Conservation (phyloP, 1,139 yeast species). For the Yamadazyma mexicana region DNA sequence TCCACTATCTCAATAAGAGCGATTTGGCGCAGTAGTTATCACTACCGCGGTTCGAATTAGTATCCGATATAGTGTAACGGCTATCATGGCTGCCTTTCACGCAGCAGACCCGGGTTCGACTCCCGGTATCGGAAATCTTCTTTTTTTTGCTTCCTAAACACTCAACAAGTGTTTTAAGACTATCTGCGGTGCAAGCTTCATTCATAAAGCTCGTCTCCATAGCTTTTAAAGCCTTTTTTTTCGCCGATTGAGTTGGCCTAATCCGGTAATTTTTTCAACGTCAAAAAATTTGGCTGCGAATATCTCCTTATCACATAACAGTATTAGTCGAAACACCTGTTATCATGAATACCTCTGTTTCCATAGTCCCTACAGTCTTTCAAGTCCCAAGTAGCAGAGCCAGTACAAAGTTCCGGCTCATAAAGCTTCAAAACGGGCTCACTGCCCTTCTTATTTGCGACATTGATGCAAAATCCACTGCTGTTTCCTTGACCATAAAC, state of each 20-base stretch:
- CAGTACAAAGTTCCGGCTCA: constrained; percentile 21
- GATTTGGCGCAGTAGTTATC: neutral
- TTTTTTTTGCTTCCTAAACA: constrained; percentile 15
- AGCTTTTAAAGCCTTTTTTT: no score
- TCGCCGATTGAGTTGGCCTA: neutral
- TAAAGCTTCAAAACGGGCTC: constrained; percentile 57
- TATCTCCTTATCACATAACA: constrained; percentile 1
- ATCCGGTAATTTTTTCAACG: constrained; percentile 9
- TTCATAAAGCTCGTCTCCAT: no score
- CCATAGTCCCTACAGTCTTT: constrained; percentile 1
- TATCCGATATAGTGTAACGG: constrained; percentile 77
- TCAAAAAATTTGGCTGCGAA: constrained; percentile 6
- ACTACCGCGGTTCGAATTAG: neutral
- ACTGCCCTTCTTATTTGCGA: constrained; percentile 55
- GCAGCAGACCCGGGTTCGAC: constrained; percentile 83
- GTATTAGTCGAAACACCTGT: no score
- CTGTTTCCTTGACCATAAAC: constrained; percentile 50
- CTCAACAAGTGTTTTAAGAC: no score
- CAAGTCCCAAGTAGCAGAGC: constrained; percentile 5
- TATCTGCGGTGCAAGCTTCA: no score
- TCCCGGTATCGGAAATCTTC: constrained; percentile 69
- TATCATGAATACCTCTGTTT: neutral
- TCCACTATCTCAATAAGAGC: no score
- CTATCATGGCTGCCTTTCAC: constrained; percentile 83
- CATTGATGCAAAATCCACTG: constrained; percentile 46